Percentiles rank a stretch among this genome's conserved stretches.
These are phyloP conservation scores for Monosporozyma servazzii DNA, from an alignment of 805 yeast species.

Conservation along the genomic window DNA sequence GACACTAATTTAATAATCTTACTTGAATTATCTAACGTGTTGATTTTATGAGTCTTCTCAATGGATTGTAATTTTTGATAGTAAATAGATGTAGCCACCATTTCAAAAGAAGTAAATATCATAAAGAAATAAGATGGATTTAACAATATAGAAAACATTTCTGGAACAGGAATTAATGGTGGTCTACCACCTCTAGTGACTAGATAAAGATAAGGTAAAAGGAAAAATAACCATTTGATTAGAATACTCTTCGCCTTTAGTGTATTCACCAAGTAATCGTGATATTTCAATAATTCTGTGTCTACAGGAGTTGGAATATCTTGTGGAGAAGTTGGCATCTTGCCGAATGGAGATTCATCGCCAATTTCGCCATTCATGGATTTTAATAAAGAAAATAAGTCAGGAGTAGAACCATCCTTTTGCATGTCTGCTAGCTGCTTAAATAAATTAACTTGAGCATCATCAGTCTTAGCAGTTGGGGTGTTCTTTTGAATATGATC, in stretches of 20 bases:
- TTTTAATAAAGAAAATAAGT: conserved; percentile 18
- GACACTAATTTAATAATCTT: conserved; percentile 24
- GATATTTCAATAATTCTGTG: conserved; percentile 20
- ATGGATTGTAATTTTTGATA: conserved; percentile 22
- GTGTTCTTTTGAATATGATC: not conserved
- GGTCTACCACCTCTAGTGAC: conserved; percentile 13
- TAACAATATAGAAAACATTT: conserved; percentile 4
- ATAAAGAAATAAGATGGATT: conserved; percentile 27
- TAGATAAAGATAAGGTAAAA: conserved; percentile 26
- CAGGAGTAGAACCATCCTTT: conserved; percentile 16
- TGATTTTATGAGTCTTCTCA: conserved; percentile 20
- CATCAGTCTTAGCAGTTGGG: not conserved
- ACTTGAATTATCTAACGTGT: conserved; percentile 21
- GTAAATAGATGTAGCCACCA: conserved; percentile 27
- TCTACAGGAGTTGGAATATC: conserved; percentile 14
- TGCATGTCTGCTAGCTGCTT: conserved; percentile 23
- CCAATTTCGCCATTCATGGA: conserved; percentile 10
- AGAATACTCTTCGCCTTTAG: conserved; percentile 25
- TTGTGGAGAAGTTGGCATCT: not conserved
- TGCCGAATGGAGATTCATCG: conserved; percentile 4
- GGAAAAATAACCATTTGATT: conserved; percentile 25
- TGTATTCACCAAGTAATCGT: conserved; percentile 22
- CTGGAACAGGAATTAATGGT: conserved; percentile 3
- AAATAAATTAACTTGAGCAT: conserved; percentile 21
- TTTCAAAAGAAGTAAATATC: conserved; percentile 28